Conservation (phyloP, 2,329 filamentous ascomycete genomes). For the Claviceps sorghi region DNA sequence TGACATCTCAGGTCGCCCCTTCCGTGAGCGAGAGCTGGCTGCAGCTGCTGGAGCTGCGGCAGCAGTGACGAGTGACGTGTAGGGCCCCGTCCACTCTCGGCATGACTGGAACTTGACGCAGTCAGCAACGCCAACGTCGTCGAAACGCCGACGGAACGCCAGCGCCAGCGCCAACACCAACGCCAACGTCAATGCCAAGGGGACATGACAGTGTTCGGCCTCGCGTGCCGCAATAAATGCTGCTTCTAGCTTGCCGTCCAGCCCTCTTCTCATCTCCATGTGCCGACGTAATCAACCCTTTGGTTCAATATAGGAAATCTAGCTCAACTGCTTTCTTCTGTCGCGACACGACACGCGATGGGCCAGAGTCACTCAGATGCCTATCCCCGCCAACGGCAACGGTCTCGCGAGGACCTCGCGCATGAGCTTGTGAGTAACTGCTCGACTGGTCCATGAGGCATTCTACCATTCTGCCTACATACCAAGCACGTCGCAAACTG, state of each 20-base stretch:
- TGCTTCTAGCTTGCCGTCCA: not conserved
- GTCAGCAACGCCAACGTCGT: too few species aligned
- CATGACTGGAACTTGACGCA: not conserved
- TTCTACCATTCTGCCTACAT: too few species aligned
- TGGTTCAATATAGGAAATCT: not conserved
- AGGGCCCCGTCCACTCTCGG: not conserved
- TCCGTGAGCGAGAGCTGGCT: not conserved
- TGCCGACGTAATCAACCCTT: not conserved
- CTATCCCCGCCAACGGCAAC: constrained; percentile 19
- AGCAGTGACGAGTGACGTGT: not conserved
- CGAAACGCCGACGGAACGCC: too few species aligned
- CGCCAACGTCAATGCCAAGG: too few species aligned
- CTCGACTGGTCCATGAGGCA: not conserved
- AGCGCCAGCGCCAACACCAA: too few species aligned
- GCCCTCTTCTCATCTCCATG: not conserved
- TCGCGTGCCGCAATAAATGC: not conserved
- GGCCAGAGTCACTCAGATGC: constrained; percentile 37
- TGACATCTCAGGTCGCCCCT: too few species aligned
- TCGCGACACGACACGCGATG: constrained; percentile 17
- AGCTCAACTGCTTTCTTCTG: not conserved
- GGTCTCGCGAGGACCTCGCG: constrained; percentile 36
- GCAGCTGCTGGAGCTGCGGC: not conserved
- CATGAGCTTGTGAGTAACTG: constrained; percentile 32
- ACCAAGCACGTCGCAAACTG: not conserved
- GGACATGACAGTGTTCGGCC: not conserved